phyloP scores from a whole-genome alignment of 345 rosid species.

The Litchi chinensis region DNA sequence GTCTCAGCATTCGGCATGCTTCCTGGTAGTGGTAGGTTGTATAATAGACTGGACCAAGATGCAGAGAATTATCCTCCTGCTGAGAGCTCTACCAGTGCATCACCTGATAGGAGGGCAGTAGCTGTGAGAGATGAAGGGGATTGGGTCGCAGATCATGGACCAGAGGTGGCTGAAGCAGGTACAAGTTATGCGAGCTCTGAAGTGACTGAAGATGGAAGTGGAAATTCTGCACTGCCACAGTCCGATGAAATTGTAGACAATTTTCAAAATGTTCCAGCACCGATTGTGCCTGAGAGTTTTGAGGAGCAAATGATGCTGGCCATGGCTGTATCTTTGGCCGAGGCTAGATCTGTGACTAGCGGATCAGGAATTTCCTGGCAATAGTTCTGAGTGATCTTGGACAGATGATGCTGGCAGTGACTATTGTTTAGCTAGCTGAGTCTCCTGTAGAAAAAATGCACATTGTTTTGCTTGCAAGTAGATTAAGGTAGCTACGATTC shows the following conservation, averaged over 20 bases:
- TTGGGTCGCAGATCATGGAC: conserved; percentile 56
- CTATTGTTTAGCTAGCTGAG: conserved; percentile 18
- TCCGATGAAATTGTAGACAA: conserved; percentile 39
- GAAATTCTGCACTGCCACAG: conserved; percentile 42
- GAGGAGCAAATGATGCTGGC: conserved; percentile 99
- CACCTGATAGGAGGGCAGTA: conserved; percentile 34
- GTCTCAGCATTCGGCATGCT: conserved; percentile 45
- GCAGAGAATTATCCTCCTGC: conserved; percentile 41
- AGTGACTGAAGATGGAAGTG: conserved; percentile 46
- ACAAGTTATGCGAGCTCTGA: conserved; percentile 70
- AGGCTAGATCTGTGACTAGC: conserved; percentile 60
- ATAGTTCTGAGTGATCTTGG: conserved; percentile 31
- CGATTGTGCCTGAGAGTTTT: conserved; percentile 77
- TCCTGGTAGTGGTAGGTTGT: conserved; percentile 54
- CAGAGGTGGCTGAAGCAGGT: conserved; percentile 70
- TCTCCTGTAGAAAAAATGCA: conserved; percentile 21
- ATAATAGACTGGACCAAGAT: conserved; percentile 45
- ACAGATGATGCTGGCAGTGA: conserved; percentile 26
- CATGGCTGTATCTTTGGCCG: conserved; percentile 92
- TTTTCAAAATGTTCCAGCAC: conserved; percentile 40
- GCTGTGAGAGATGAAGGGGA: conserved; percentile 47
- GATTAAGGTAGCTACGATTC: conserved; percentile 27
- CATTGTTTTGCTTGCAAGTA: conserved; percentile 11
- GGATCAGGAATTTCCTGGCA: conserved; percentile 71
- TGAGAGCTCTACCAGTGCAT: conserved; percentile 32